A percentile compares a stretch with the other conserved stretches of the same genome.
Evolutionary conservation across 2,329 filamentous ascomycete genomes (phyloP).

Genomic region (Rosellinia necatrix): DNA sequence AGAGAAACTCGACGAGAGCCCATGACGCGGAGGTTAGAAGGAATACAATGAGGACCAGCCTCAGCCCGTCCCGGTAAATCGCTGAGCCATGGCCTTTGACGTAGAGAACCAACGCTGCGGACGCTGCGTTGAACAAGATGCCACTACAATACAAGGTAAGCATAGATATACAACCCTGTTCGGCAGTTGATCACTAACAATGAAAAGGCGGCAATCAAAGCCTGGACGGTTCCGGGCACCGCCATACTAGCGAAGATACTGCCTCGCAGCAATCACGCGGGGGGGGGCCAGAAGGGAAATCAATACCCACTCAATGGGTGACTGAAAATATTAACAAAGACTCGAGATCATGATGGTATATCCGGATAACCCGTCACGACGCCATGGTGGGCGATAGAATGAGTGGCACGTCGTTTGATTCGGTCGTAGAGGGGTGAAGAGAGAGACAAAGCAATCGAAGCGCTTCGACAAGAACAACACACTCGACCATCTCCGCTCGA

Average conservation of each 20-base stretch:
- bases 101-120: constrained; percentile 52
- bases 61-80: constrained; percentile 61
- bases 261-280: constrained; percentile 19
- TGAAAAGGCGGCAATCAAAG: constrained; percentile 57
- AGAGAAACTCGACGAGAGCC: constrained; percentile 57
- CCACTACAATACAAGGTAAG: constrained; percentile 48
- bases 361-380: constrained; percentile 18
- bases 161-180: constrained; percentile 7
- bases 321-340: constrained; percentile 12
- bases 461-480: neutral
- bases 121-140: constrained; percentile 57
- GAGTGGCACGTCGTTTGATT: neutral
- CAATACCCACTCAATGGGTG: constrained; percentile 21
- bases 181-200: constrained; percentile 51
- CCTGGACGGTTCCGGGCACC: constrained; percentile 50
- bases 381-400: constrained; percentile 9
- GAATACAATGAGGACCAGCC: constrained; percentile 66
- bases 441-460: constrained; percentile 13
- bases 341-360: constrained; percentile 22
- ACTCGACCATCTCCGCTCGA: neutral
- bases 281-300: constrained; percentile 20
- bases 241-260: constrained; percentile 47
- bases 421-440: neutral
- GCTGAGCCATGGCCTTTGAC: constrained; percentile 53
- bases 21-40: constrained; percentile 57